These are phyloP conservation scores for Trypanosoma theileri DNA, from an alignment of 208 protist species.

Conservation along the genomic window DNA sequence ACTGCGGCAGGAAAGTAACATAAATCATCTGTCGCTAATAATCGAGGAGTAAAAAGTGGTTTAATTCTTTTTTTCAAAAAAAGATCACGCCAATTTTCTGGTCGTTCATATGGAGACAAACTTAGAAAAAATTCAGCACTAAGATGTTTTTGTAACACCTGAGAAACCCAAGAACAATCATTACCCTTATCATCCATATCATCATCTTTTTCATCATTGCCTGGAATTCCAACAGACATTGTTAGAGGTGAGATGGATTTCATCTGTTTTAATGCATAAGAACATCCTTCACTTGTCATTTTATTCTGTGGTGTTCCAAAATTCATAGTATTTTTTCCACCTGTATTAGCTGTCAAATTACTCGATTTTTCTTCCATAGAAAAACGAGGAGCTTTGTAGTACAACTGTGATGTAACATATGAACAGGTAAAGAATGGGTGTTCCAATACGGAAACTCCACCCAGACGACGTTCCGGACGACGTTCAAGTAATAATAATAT, in stretches of 20 bases:
- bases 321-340: not conserved
- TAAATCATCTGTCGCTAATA: constrained; percentile 78
- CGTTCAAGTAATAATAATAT: constrained; percentile 64
- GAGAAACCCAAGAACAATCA: not conserved
- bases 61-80: constrained; percentile 51
- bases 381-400: constrained; percentile 47
- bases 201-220: not conserved
- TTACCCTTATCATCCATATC: not conserved
- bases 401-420: constrained; percentile 80
- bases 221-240: constrained; percentile 10
- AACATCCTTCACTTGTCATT: too few relatives aligned
- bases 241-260: too few relatives aligned
- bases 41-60: constrained; percentile 64
- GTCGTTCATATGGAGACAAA: constrained; percentile 31
- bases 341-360: not conserved
- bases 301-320: too few relatives aligned
- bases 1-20: constrained; percentile 83
- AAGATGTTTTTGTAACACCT: not conserved
- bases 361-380: not conserved
- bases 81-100: constrained; percentile 62
- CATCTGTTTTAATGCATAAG: too few relatives aligned
- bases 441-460: constrained; percentile 68
- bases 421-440: constrained; percentile 85
- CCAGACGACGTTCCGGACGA: constrained; percentile 51
- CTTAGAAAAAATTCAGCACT: constrained; percentile 17